Percentiles rank a stretch among this genome's conserved stretches.
These are phyloP conservation scores for Chlorella vulgaris DNA, from an alignment of 139 green algal species.

Conservation along the genomic window DNA sequence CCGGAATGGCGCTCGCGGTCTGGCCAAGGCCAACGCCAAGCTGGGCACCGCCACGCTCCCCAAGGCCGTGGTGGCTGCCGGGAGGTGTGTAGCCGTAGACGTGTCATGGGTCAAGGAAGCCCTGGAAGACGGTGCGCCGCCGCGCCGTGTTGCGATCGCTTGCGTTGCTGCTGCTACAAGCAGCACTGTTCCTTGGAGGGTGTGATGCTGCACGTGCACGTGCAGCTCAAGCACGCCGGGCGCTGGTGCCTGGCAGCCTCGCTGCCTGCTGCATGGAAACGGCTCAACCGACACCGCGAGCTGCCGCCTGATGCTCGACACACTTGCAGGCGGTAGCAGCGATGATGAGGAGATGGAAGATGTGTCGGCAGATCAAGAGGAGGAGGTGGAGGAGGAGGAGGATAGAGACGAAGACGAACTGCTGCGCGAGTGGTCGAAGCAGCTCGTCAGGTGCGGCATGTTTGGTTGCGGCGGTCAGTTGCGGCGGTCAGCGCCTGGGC, in stretches of 20 bases:
- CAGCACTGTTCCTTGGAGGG: too few relatives aligned
- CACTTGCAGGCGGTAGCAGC: not conserved
- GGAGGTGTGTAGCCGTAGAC: constrained; percentile 13
- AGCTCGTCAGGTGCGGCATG: constrained; percentile 10
- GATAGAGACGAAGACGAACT: constrained; percentile 31
- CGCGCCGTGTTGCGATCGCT: not conserved
- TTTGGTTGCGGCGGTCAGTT: not conserved
- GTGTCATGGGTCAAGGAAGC: constrained; percentile 31
- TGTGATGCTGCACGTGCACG: too few relatives aligned
- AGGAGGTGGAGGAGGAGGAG: not conserved
- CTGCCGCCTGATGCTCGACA: too few relatives aligned
- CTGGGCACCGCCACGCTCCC: not conserved
- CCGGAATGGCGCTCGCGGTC: not conserved
- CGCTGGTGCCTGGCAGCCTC: too few relatives aligned
- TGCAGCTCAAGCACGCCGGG: too few relatives aligned
- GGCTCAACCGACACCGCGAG: too few relatives aligned
- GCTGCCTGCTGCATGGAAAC: not conserved
- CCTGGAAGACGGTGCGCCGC: not conserved
- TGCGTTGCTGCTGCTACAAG: too few relatives aligned
- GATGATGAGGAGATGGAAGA: constrained; percentile 25
- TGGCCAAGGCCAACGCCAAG: constrained; percentile 26
- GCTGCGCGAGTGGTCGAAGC: constrained; percentile 31
- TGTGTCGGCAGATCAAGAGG: not conserved
- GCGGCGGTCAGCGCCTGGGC: too few relatives aligned
- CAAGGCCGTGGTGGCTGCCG: constrained; percentile 12